Base-by-base conservation (phyloP, 352 stramenopile genomes). In the Phytopythium aichiense region DNA sequence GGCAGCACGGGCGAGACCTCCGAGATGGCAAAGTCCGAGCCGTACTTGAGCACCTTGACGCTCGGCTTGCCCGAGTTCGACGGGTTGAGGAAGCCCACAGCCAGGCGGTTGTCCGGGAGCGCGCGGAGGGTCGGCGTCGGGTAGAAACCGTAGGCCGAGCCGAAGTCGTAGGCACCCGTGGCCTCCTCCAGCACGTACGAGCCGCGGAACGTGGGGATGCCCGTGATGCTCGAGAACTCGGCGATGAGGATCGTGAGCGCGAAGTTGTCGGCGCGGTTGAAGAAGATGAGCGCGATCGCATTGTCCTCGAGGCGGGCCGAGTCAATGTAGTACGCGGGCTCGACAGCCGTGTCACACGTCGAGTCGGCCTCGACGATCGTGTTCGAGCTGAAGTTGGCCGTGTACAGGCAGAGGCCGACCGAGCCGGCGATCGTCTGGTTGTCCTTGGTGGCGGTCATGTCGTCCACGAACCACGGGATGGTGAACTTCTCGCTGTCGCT, bases 81-180 rank as follows among this genome's bases (percentile, higher is more conserved):
- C 20, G 84, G 80, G 78, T 93, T 93, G 22, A 93, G 48, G 76
- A 93, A 93, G 13, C 76, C 69, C 23, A 93, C 63, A 2, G 78
- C 77, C 45, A 93, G 55, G 58, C 72, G 77, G 73, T 79, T 73
- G 72, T 84, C 67, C 60, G 62, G 60, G 31, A 93, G 63, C 53
- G 72, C 60, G 48, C 77, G 76, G 38, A 93, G 54, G n/a, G 69
- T 72, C 13, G 84, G 84, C 49, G 84, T 88, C 30, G 84, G 84
- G 69, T 78, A 89, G 63, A 91, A 93, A 33, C 81, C 78, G 45
- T 58, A 79, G 11, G 71, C 58, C 16, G 74, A 81, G 45, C 84
- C 84, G 57, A 93, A 93, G 69, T 93, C 81, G 40, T 84, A 88
- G 11, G 73, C 56, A 22, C 84, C 84, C 6, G 72, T 68, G 43